Evolutionary conservation across 441 rosid species (phyloP).

Genomic region (Adansonia rubrostipa): DNA sequence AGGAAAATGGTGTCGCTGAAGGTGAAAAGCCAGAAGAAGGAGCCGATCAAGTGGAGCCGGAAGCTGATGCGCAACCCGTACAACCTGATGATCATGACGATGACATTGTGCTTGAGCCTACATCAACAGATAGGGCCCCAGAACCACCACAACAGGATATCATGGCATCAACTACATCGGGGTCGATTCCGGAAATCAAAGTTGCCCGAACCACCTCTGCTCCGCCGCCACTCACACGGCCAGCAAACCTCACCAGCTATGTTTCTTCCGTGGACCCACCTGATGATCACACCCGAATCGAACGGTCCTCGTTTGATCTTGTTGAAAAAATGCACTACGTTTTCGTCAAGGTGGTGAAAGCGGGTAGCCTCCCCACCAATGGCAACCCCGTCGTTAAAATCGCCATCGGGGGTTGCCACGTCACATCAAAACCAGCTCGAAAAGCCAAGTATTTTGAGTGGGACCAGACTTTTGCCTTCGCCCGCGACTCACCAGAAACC

Average conservation of each 20-base stretch:
- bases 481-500: conserved; percentile 52
- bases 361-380: conserved; percentile 55
- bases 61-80: conserved; percentile 14
- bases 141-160: conserved; percentile 38
- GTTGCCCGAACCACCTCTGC: conserved; percentile 30
- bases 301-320: conserved; percentile 72
- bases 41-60: conserved; percentile 25
- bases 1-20: conserved; percentile 28
- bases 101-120: conserved; percentile 45
- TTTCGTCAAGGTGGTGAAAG: conserved; percentile 66
- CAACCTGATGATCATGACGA: conserved; percentile 25
- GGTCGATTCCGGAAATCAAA: conserved; percentile 51
- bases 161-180: conserved; percentile 46
- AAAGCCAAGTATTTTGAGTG: conserved; percentile 56
- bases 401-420: conserved; percentile 41
- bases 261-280: conserved; percentile 47
- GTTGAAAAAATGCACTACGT: conserved; percentile 80
- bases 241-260: conserved; percentile 32
- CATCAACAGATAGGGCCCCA: conserved; percentile 31
- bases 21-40: conserved; percentile 30
- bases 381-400: conserved; percentile 59
- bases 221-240: conserved; percentile 50
- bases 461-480: conserved; percentile 74
- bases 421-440: conserved; percentile 56
- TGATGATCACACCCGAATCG: conserved; percentile 54